A percentile compares a stretch with the other conserved stretches of the same genome.
phyloP scores from a whole-genome alignment of 2,329 filamentous ascomycete genomes.

The Cytospora chrysosperma region DNA sequence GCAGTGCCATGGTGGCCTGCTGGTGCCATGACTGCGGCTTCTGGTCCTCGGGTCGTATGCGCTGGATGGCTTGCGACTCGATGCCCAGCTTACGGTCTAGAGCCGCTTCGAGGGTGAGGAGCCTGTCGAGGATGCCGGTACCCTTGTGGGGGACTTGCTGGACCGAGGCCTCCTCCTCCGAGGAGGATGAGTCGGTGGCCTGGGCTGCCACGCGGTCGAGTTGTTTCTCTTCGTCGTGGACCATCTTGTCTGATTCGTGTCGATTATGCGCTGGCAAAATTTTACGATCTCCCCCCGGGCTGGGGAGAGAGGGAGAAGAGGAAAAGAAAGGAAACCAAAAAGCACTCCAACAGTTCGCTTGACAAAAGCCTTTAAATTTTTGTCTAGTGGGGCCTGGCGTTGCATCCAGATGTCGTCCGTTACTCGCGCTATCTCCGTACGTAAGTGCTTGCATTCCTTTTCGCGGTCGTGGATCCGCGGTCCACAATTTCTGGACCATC shows the following conservation, averaged over 20 bases:
- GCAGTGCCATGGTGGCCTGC: conserved; percentile 47
- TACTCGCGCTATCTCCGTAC: not conserved
- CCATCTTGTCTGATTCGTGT: conserved; percentile 1
- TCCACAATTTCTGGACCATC: not conserved
- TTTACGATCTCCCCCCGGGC: conserved; percentile 5
- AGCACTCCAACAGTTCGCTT: not conserved
- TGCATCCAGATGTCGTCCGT: not conserved
- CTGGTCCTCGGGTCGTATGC: conserved; percentile 44
- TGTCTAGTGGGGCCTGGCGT: not conserved
- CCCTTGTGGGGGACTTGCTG: not conserved
- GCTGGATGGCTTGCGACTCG: conserved; percentile 45
- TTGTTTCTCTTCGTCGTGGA: conserved; percentile 14
- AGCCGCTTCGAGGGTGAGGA: conserved; percentile 41
- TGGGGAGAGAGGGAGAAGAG: conserved; percentile 1
- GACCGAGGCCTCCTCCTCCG: not conserved
- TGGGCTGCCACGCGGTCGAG: conserved; percentile 4
- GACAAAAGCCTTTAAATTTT: conserved; percentile 11
- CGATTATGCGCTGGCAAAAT: not conserved
- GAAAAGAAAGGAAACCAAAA: not conserved
- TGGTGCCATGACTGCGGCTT: conserved; percentile 39
- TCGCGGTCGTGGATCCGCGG: not conserved
- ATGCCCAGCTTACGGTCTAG: conserved; percentile 48
- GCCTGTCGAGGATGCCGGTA: conserved; percentile 33
- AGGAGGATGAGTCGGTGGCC: not conserved
- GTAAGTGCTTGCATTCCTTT: not conserved